Conservation (phyloP, 176 grass and related monocot species). For the Ananas comosus region DNA sequence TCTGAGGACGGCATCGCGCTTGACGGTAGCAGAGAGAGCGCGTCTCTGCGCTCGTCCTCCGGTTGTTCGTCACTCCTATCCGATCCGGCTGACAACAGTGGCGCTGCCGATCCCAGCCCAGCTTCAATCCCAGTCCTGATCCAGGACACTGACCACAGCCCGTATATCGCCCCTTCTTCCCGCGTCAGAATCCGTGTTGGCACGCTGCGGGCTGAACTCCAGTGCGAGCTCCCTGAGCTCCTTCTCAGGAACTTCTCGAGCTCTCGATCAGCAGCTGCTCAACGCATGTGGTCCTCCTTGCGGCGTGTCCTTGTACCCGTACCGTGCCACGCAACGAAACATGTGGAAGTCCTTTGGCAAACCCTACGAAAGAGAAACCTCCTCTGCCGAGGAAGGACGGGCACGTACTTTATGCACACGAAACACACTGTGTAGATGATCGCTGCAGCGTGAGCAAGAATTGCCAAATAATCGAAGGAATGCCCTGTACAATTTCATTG, state of each 20-base stretch:
- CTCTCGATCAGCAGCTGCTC: slow-evolving; percentile 71
- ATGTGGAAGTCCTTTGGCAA: slow-evolving; percentile 78
- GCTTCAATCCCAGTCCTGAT: slow-evolving; percentile 19
- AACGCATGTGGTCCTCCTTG: slow-evolving; percentile 80
- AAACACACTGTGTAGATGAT: slow-evolving; percentile 85
- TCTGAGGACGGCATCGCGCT: slow-evolving; percentile 39
- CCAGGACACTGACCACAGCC: slow-evolving; percentile 30
- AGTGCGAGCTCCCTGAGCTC: slow-evolving; percentile 68
- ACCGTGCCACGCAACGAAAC: slow-evolving; percentile 83
- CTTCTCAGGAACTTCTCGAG: slow-evolving; percentile 72
- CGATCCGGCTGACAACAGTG: slow-evolving; percentile 50
- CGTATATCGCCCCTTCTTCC: not conserved
- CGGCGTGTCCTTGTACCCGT: slow-evolving; percentile 94
- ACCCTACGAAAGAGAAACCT: slow-evolving; percentile 92
- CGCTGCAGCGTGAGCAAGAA: slow-evolving; percentile 67
- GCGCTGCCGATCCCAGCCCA: slow-evolving; percentile 44
- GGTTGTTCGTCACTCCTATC: slow-evolving; percentile 11
- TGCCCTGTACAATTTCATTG: slow-evolving; percentile 93
- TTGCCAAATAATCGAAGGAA: slow-evolving; percentile 89
- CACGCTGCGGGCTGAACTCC: slow-evolving; percentile 29
- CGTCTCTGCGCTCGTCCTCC: slow-evolving; percentile 2
- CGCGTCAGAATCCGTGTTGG: slow-evolving; percentile 45
- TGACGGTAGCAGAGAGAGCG: slow-evolving; percentile 26
- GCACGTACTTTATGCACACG: slow-evolving; percentile 91
- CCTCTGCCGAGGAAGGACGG: slow-evolving; percentile 61